Percentiles rank a stretch among this genome's conserved stretches.
phyloP scores from a whole-genome alignment of 805 yeast species.

The Starmerella vaccinii region DNA sequence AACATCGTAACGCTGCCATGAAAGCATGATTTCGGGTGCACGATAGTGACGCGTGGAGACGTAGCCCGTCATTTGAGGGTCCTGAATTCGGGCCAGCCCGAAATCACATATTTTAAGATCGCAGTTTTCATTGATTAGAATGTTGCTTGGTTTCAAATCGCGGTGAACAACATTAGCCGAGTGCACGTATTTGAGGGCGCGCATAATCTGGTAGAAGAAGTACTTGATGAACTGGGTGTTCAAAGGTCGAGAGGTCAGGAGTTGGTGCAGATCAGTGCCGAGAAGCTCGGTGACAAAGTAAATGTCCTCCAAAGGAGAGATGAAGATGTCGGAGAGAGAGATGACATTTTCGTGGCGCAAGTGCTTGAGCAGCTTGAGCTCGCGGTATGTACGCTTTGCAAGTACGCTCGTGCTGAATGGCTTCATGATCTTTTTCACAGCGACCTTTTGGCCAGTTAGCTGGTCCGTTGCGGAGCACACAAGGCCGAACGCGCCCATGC shows the following conservation, averaged over 20 bases:
- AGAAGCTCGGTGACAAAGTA: conserved; percentile 91
- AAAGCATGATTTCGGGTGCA: conserved; percentile 96
- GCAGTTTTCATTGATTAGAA: conserved; percentile 78
- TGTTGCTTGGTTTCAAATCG: conserved; percentile 72
- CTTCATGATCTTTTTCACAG: conserved; percentile 94
- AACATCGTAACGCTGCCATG: conserved; percentile 95
- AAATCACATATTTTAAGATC: conserved; percentile 87
- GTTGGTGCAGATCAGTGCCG: conserved; percentile 90
- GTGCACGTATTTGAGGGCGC: conserved; percentile 83
- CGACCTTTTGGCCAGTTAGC: conserved; percentile 83
- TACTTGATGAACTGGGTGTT: conserved; percentile 96
- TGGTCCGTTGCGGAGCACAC: conserved; percentile 95
- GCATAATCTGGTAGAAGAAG: conserved; percentile 81
- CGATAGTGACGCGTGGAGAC: conserved; percentile 92
- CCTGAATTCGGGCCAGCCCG: conserved; percentile 93
- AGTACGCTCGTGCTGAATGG: conserved; percentile 91
- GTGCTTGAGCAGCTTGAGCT: conserved; percentile 84
- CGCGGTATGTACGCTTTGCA: conserved; percentile 94
- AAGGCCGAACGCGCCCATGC: conserved; percentile 98
- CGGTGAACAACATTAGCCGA: conserved; percentile 88
- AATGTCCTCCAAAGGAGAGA: conserved; percentile 90
- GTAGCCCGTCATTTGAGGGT: conserved; percentile 98
- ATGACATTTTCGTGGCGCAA: conserved; percentile 90
- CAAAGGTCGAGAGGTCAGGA: conserved; percentile 83
- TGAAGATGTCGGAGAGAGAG: conserved; percentile 82